Evolutionary conservation across 129 eudicot genomes (phyloP), one percentile per base, ranked within the genome.

Genomic region (Apium graveolens): DNA sequence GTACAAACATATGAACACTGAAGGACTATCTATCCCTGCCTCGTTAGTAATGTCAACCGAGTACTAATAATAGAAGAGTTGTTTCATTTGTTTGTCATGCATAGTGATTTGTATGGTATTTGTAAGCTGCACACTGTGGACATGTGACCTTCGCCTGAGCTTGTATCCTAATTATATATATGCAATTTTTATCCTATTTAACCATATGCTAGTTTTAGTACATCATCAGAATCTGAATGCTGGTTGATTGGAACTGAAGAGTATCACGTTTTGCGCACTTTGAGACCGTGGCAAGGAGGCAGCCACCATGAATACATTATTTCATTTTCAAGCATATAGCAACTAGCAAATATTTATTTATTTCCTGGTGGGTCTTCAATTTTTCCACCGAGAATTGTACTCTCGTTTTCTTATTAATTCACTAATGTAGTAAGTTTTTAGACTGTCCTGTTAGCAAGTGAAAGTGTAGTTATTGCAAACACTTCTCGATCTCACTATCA

Each of bases 1-100:
- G 99, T 96, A 89, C 78, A 92, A 92, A 83, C 93, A 90, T 70
- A 77, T 96, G 93, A 91, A 89, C 78, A 85, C 77, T 76, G 79
- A 81, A 55, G 97, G 92, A 21, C 91, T 96, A 18, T 81, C 92
- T 37, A 73, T 83, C 21, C 99, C 97, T 7, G 57, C 31, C 41
- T 45, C 46, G 16, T 5, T 44, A 44, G 29, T 44, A 74, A 27
- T 26, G 77, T 29, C 77, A 27, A 14, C 60, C 7, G 77, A 74
- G 74, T 70, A 37, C 11, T 37, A 37, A 32, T 26, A 35, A 18
- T 4, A 12, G 72, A 66, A 66, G 39, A 66, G 39, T 27, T 31
- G 0, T 66, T 31, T 70, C 10, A 14, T 17, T 70, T 70, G n/a
- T 34, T 70, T 37, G 27, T 37, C 26, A 37, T 70, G 74, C 44